Base-by-base conservation (phyloP, 23 red algal species). In the Cyanidium caldarium region DNA sequence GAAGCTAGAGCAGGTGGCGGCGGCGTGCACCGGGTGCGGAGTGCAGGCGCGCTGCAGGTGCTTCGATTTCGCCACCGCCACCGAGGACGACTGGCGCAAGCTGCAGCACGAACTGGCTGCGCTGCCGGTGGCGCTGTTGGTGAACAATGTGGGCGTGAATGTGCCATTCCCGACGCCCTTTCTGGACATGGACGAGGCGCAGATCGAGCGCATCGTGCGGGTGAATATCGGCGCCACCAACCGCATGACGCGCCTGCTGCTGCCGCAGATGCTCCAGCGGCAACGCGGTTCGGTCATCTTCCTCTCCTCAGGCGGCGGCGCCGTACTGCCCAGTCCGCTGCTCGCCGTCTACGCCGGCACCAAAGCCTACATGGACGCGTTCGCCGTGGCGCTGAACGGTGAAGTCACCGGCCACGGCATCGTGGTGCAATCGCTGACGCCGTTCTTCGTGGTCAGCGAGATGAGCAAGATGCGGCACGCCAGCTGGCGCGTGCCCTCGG, bases 91-190 rank as follows among this genome's bases (percentile, higher is more conserved):
- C 16, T 98, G 73, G 65, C 65, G 28, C 15, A 25, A 56, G 19
- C 69, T 98, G 13, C 5, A 31, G 0, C n/a, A 43, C 0, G 30
- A 19, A 44, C 16, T 88, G 17, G 3, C 3, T 1, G 20, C 21
- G 10, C 37, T 75, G 44, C 2, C 37, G 14, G 42, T 66, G 5
- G 19, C 57, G 1, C 43, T 98, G 35, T 45, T 98, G 26, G 45
- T 98, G 23, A 98, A 98, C 57, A 98, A 98, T 66, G 92, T 88
- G 20, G 92, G 92, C 56, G 84, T 98, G 23, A 98, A 87, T 39
- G 68, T 98, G 7, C 65, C 76, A 45, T 75, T 85, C 33, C 92
- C 92, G 45, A 98, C 92, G 0, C 79, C 84, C 20, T 88, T 98
- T 73, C 13, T 98, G n/a, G 84, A 98, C 30, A 80, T 82, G 69